A percentile compares a stretch with the other conserved stretches of the same genome.
These are phyloP conservation scores for Hysterium pulicare DNA, from an alignment of 2,329 filamentous ascomycete genomes.

Conservation along the genomic window DNA sequence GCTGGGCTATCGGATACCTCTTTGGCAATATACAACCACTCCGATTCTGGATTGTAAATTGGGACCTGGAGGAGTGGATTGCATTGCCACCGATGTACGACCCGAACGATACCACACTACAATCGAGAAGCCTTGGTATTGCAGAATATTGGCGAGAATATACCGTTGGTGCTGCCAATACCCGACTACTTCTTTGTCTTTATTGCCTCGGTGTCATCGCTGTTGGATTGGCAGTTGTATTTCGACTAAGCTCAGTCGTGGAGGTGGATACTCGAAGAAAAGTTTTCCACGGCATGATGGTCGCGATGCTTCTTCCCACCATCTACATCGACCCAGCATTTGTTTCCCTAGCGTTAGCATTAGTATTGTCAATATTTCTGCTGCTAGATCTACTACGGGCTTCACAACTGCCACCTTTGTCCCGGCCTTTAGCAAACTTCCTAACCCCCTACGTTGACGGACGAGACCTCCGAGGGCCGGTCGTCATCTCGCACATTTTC, in stretches of 20 bases:
- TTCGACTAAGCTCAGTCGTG: constrained; percentile 69
- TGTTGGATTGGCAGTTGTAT: constrained; percentile 69
- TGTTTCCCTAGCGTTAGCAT: constrained; percentile 70
- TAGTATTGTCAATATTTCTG: constrained; percentile 80
- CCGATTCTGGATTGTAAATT: constrained; percentile 66
- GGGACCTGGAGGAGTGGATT: constrained; percentile 72
- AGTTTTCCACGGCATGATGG: constrained; percentile 98
- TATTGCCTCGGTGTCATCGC: constrained; percentile 73
- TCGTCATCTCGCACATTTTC: constrained; percentile 95
- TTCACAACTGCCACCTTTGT: constrained; percentile 85
- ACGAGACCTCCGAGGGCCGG: constrained; percentile 84
- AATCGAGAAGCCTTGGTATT: constrained; percentile 19
- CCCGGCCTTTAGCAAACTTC: constrained; percentile 79
- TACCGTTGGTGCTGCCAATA: constrained; percentile 71
- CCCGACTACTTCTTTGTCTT: constrained; percentile 68
- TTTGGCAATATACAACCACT: constrained; percentile 74
- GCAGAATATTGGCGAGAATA: constrained; percentile 62
- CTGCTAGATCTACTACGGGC: constrained; percentile 86
- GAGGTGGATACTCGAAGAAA: constrained; percentile 96
- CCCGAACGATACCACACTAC: constrained; percentile 11
- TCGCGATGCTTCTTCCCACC: constrained; percentile 86
- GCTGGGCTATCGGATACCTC: constrained; percentile 89
- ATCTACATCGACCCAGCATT: constrained; percentile 85
- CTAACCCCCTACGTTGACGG: constrained; percentile 93
- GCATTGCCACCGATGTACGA: constrained; percentile 56